Conservation (phyloP, 148 eudicot species). For the Nyssa sinensis region DNA sequence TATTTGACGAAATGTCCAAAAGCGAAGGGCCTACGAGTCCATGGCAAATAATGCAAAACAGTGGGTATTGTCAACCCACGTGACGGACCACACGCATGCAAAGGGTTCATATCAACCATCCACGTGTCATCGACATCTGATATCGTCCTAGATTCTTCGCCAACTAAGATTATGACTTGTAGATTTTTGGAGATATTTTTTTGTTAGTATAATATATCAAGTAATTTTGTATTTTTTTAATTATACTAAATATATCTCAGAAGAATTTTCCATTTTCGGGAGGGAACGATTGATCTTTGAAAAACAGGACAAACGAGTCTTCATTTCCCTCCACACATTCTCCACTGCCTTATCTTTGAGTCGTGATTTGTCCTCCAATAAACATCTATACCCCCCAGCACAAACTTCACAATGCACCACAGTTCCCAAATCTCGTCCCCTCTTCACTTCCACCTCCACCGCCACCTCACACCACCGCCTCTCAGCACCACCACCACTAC, state of each 20-base stretch:
- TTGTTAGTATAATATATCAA: too few species aligned
- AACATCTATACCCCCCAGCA: not conserved
- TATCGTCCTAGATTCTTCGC: too few species aligned
- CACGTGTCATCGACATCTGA: not conserved
- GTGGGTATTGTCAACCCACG: not conserved
- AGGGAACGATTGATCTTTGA: not conserved
- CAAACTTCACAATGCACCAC: not conserved
- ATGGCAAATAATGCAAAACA: too few species aligned
- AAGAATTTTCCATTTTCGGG: too few species aligned
- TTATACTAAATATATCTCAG: too few species aligned
- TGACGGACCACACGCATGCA: not conserved
- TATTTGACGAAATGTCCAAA: too few species aligned
- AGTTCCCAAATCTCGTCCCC: slow-evolving; percentile 4
- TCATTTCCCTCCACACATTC: slow-evolving; percentile 52
- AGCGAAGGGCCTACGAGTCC: not conserved
- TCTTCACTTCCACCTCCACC: slow-evolving; percentile 3
- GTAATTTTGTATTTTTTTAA: too few species aligned
- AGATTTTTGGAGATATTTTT: too few species aligned
- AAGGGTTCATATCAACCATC: not conserved
- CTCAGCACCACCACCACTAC: slow-evolving; percentile 15
- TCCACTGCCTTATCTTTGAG: slow-evolving; percentile 49
- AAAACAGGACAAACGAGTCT: not conserved
- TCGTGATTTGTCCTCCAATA: not conserved
- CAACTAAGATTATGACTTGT: not conserved
- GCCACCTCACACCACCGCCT: slow-evolving; percentile 2